Conservation (phyloP, 257 asterid genomes). For the Primulina huaijiensis region DNA sequence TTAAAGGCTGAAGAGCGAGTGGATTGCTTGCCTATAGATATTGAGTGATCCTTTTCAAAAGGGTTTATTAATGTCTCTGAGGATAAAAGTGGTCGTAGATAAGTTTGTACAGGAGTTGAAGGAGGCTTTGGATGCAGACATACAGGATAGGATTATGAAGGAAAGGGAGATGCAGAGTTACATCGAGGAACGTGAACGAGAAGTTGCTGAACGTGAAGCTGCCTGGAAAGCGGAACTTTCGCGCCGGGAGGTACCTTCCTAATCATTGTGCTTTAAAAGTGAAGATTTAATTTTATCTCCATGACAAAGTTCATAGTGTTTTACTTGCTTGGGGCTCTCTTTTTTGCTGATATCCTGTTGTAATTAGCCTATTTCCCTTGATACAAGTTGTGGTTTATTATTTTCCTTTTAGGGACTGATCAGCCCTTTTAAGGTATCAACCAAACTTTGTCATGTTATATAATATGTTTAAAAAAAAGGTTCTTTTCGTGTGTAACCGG, state of each 20-base stretch:
- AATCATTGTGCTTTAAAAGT: background rate
- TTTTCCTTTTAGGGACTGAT: background rate
- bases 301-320: background rate
- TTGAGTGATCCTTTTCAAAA: background rate
- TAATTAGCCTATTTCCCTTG: background rate
- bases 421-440: background rate
- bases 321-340: background rate
- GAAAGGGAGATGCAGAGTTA: constrained; percentile 99
- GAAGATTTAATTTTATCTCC: background rate
- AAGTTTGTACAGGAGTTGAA: constrained; percentile 93
- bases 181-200: constrained; percentile 94
- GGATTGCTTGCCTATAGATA: background rate
- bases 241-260: constrained; percentile 83
- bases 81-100: constrained; percentile 92
- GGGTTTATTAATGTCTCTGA: constrained; percentile 63
- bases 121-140: constrained; percentile 95
- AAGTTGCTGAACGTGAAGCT: constrained; percentile 98
- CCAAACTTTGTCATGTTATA: background rate
- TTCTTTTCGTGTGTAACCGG: background rate
- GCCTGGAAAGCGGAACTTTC: constrained; percentile 99
- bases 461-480: background rate
- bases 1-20: constrained; percentile 9
- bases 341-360: background rate
- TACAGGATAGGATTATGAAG: constrained; percentile 93
- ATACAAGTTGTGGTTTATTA: background rate